Percentiles rank a stretch among this genome's conserved stretches.
phyloP scores from a whole-genome alignment of 1,284 basidiomycete genomes.

The Cryptococcus sp. region DNA sequence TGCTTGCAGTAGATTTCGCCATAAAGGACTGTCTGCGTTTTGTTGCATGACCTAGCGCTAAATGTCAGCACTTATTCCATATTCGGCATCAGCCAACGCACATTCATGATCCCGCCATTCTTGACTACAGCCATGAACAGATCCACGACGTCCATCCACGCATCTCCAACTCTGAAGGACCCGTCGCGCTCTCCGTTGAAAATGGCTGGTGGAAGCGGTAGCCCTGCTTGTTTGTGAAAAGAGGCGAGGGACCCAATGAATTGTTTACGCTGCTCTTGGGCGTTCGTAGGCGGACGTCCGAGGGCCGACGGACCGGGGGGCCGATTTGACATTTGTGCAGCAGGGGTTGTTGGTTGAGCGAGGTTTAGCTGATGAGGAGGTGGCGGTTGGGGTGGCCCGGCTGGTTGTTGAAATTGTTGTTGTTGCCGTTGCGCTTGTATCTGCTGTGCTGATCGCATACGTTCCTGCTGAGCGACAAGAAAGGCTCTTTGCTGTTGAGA shows the following conservation, averaged over 20 bases:
- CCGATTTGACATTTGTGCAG: constrained; percentile 1
- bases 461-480: constrained; percentile 20
- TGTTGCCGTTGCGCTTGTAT: constrained; percentile 11
- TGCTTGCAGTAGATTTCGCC: constrained; percentile 24
- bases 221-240: constrained; percentile 29
- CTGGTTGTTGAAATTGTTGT: constrained; percentile 5
- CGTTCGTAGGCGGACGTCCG: constrained; percentile 5
- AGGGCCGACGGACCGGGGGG: constrained; percentile 5
- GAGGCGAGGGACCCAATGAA: constrained; percentile 34
- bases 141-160: constrained; percentile 42
- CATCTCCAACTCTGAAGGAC: constrained; percentile 35
- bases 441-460: constrained; percentile 16
- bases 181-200: constrained; percentile 44
- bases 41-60: constrained; percentile 20
- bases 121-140: constrained; percentile 41
- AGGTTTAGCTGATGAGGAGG: constrained; percentile 6
- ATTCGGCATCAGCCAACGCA: constrained; percentile 8
- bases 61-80: not conserved
- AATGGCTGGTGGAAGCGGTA: constrained; percentile 33
- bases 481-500: constrained; percentile 15
- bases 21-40: constrained; percentile 30
- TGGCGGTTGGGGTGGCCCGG: constrained; percentile 12
- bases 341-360: constrained; percentile 6
- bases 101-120: constrained; percentile 29
- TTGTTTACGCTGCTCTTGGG: constrained; percentile 29